Conservation (phyloP, 31 red algal genomes). For the Endocladia muricata region DNA sequence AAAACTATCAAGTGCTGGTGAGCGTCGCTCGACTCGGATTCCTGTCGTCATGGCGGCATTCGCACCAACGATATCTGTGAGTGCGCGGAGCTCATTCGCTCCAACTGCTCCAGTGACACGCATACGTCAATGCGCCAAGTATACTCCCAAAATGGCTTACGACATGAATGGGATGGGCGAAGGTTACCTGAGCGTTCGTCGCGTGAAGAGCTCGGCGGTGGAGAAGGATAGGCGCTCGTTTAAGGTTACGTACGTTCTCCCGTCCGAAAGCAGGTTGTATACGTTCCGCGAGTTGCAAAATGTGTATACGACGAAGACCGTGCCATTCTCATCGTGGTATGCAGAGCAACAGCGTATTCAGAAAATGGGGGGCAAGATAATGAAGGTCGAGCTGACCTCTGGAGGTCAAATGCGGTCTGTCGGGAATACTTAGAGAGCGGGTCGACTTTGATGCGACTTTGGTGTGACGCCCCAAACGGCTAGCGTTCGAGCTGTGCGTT, state of each 20-base stretch:
- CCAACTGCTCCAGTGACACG: no score
- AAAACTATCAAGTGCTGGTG: no score
- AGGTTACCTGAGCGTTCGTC: constrained; percentile 52
- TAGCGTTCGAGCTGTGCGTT: no score
- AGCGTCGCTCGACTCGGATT: no score
- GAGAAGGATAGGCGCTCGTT: constrained; percentile 92
- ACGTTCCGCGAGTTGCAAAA: constrained; percentile 98
- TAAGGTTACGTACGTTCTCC: constrained; percentile 91
- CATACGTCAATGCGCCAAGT: constrained; percentile 22
- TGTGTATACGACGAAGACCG: constrained; percentile 94
- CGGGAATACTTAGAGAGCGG: constrained; percentile 41
- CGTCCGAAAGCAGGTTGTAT: constrained; percentile 76
- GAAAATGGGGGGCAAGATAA: constrained; percentile 96
- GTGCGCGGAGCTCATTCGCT: no score
- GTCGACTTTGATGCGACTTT: neutral
- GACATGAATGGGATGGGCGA: constrained; percentile 91
- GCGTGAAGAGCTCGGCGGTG: constrained; percentile 90
- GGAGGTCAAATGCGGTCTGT: constrained; percentile 87
- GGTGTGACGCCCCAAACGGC: no score
- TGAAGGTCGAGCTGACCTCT: constrained; percentile 84
- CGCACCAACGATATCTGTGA: no score
- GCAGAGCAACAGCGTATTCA: constrained; percentile 99
- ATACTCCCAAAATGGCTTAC: constrained; percentile 59
- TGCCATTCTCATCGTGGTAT: constrained; percentile 99
- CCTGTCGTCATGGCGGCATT: no score